Percentiles rank a stretch among this genome's conserved stretches.
phyloP scores from a whole-genome alignment of 192 early-diverging fungal genomes.

The Backusella morwellensis region DNA sequence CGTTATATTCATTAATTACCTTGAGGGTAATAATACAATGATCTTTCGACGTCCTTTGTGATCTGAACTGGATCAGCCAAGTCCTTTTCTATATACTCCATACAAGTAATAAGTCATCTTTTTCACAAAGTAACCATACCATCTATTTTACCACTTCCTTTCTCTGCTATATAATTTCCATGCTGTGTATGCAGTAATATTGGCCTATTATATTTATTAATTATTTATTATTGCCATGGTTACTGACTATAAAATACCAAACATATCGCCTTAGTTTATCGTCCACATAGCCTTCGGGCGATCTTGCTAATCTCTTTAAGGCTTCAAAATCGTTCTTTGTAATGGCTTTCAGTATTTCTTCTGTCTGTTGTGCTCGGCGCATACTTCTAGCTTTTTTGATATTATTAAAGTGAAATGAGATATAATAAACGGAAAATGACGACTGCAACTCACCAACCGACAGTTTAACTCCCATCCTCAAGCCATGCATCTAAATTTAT shows the following conservation, averaged over 20 bases:
- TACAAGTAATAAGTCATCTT: background rate
- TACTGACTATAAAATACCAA: conserved; percentile 18
- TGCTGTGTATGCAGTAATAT: conserved; percentile 37
- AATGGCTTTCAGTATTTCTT: conserved; percentile 19
- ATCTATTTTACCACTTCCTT: conserved; percentile 28
- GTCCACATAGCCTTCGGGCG: conserved; percentile 15
- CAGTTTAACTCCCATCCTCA: conserved; percentile 13
- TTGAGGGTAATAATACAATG: conserved; percentile 41
- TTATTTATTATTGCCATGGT: background rate
- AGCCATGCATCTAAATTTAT: conserved; percentile 4
- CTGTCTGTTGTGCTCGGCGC: conserved; percentile 14
- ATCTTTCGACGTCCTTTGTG: conserved; percentile 37
- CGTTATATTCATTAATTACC: conserved; percentile 4
- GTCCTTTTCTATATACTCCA: conserved; percentile 27
- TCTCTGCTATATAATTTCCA: conserved; percentile 37
- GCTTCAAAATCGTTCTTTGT: conserved; percentile 20
- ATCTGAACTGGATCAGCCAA: conserved; percentile 36
- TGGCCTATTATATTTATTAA: conserved; percentile 23
- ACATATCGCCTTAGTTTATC: conserved; percentile 26
- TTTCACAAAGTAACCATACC: background rate
- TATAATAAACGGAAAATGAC: background rate
- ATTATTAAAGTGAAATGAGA: background rate
- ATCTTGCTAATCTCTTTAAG: conserved; percentile 22
- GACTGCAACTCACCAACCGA: background rate
- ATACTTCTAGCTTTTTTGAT: conserved; percentile 10